A percentile compares a stretch with the other conserved stretches of the same genome.
Evolutionary conservation across 306 rosid genomes (phyloP).

Genomic region (Lagenaria siceraria): DNA sequence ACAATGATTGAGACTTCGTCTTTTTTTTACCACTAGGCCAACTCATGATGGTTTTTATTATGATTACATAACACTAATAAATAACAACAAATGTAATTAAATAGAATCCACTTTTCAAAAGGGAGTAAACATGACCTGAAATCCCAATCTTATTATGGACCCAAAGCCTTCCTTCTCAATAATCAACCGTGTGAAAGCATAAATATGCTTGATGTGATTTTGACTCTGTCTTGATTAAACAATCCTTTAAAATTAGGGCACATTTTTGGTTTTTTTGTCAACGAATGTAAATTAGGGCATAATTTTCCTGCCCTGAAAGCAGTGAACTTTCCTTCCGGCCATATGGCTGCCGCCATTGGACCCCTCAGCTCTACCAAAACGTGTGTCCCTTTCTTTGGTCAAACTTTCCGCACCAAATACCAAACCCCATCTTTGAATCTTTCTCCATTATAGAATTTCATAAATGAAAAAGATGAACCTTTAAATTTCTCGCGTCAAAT

Average conservation of each 20-base stretch:
- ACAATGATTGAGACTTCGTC: no score
- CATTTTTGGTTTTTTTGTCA: neutral
- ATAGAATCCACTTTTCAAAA: no score
- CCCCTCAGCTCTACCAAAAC: neutral
- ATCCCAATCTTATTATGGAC: no score
- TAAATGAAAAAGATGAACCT: neutral
- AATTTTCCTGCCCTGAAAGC: neutral
- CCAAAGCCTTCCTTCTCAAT: neutral
- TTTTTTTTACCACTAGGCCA: no score
- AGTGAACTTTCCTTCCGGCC: neutral
- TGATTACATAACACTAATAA: no score
- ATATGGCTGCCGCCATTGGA: neutral
- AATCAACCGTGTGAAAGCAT: neutral
- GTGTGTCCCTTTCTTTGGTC: conserved; percentile 8
- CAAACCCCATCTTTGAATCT: neutral
- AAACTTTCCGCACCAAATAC: conserved; percentile 15
- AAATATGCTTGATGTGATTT: neutral
- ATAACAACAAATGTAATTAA: no score
- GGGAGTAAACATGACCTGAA: no score
- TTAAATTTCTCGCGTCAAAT: neutral
- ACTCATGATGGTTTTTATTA: no score
- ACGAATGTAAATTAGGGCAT: neutral
- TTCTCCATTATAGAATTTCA: neutral
- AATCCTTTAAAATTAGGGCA: neutral
- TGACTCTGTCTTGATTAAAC: neutral